Conservation (phyloP, 2,329 filamentous ascomycete genomes). For the Lojkania enalia region DNA sequence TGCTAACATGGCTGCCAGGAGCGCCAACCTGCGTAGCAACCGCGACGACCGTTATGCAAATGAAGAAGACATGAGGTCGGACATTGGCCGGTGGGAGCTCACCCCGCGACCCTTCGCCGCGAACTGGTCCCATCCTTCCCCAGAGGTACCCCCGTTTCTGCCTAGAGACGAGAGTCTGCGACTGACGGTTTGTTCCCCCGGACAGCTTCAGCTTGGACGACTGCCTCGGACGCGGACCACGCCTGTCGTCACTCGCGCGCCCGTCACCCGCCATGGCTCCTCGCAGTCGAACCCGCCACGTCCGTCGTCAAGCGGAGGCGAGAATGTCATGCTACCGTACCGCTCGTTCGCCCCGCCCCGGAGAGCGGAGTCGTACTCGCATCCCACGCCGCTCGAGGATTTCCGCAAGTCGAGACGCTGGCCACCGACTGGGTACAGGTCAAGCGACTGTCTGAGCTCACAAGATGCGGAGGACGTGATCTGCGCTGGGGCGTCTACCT, state of each 20-base stretch:
- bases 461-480: constrained; percentile 45
- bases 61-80: constrained; percentile 44
- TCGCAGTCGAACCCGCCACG: constrained; percentile 32
- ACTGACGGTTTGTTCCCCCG: constrained; percentile 28
- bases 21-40: constrained; percentile 24
- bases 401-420: constrained; percentile 41
- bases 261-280: constrained; percentile 43
- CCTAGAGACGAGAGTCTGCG: constrained; percentile 5
- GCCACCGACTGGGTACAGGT: constrained; percentile 45
- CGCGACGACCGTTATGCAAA: constrained; percentile 38
- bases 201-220: constrained; percentile 33
- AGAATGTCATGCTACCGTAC: constrained; percentile 29
- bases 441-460: constrained; percentile 35
- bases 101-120: constrained; percentile 35
- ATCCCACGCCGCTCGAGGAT: constrained; percentile 43
- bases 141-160: constrained; percentile 29
- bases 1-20: constrained; percentile 31
- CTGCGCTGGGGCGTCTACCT: constrained; percentile 43
- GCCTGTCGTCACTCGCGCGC: constrained; percentile 39
- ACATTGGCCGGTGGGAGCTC: constrained; percentile 40
- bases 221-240: constrained; percentile 37
- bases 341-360: constrained; percentile 29
- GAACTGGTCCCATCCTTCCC: constrained; percentile 27
- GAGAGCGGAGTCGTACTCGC: constrained; percentile 41
- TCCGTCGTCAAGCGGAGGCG: constrained; percentile 40